These are phyloP conservation scores for Lecanicillium sp. DNA, from an alignment of 2,329 filamentous ascomycete species.

Conservation along the genomic window DNA sequence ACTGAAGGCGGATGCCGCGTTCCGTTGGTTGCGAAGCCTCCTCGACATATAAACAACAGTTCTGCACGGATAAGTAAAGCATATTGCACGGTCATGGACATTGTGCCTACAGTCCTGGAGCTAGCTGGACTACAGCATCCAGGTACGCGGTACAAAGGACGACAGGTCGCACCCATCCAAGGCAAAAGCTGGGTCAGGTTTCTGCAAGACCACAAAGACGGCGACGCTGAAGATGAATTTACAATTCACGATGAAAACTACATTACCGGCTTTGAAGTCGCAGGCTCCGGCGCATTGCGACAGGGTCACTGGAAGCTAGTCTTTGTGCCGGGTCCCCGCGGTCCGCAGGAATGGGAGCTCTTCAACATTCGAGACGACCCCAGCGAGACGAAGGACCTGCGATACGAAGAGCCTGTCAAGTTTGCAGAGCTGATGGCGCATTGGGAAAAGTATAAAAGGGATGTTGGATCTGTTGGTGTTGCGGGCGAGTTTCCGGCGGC, in stretches of 20 bases:
- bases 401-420: conserved; percentile 14
- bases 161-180: conserved; percentile 42
- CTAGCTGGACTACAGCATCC: conserved; percentile 33
- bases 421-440: conserved; percentile 18
- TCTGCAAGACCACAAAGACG: not conserved
- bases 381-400: conserved; percentile 19
- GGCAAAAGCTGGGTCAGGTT: conserved; percentile 20
- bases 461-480: conserved; percentile 7
- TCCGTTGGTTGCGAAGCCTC: conserved; percentile 34
- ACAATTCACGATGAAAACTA: conserved; percentile 26
- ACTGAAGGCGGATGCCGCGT: conserved; percentile 43
- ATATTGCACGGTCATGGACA: conserved; percentile 34
- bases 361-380: conserved; percentile 20
- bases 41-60: not conserved
- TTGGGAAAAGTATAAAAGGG: conserved; percentile 24
- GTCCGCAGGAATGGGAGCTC: conserved; percentile 19
- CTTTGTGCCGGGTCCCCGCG: conserved; percentile 18
- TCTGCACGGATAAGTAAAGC: conserved; percentile 2
- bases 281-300: conserved; percentile 24
- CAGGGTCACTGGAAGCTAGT: conserved; percentile 25
- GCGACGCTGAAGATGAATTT: conserved; percentile 11
- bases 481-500: conserved; percentile 8
- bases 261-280: conserved; percentile 15
- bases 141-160: conserved; percentile 24
- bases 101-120: conserved; percentile 32